Evolutionary conservation across 192 early-diverging fungal species (phyloP).

Genomic region (Endogone sp.): DNA sequence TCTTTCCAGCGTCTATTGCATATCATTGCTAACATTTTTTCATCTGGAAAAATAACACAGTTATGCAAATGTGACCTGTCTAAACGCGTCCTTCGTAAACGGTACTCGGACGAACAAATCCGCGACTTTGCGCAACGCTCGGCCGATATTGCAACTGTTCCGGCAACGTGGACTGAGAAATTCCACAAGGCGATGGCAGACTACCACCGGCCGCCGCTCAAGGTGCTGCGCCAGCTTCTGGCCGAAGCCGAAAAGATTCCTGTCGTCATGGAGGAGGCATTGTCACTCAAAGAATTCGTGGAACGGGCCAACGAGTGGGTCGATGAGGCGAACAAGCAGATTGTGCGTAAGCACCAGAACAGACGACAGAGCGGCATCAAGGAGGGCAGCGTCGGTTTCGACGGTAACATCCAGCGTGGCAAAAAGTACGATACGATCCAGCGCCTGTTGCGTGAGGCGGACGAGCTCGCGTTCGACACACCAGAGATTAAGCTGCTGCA

Average conservation of each 20-base stretch:
- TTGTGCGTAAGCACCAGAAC: constrained; percentile 36
- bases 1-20: neutral
- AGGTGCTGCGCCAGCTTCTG: constrained; percentile 32
- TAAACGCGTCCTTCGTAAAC: constrained; percentile 23
- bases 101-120: constrained; percentile 34
- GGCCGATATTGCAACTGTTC: constrained; percentile 22
- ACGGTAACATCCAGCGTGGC: neutral
- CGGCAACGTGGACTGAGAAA: constrained; percentile 29
- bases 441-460: constrained; percentile 21
- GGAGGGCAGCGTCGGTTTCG: neutral
- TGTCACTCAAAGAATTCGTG: constrained; percentile 30
- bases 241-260: constrained; percentile 36
- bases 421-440: constrained; percentile 22
- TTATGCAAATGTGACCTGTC: constrained; percentile 34
- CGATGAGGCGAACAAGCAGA: constrained; percentile 32
- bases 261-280: constrained; percentile 31
- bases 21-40: neutral
- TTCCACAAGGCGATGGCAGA: constrained; percentile 23
- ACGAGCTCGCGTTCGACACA: constrained; percentile 30
- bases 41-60: constrained; percentile 9
- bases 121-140: constrained; percentile 19
- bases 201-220: constrained; percentile 31
- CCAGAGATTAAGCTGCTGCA: constrained; percentile 38
- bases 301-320: constrained; percentile 38
- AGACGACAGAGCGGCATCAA: constrained; percentile 9